These are phyloP conservation scores for Starmerella stigmatis DNA, from an alignment of 805 yeast species.

Conservation along the genomic window DNA sequence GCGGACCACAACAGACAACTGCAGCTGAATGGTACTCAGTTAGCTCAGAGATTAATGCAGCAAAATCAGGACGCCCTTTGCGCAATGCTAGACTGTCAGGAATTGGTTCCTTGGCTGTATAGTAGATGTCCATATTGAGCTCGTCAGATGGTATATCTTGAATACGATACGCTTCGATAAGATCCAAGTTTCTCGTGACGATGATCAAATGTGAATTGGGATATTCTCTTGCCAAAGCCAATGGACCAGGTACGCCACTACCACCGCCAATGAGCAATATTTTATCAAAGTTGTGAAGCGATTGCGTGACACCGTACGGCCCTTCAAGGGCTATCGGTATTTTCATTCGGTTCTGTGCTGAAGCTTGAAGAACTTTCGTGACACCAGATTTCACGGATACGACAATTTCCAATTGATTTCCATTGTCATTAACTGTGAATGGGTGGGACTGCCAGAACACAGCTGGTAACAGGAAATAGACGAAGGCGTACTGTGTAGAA, in stretches of 20 bases:
- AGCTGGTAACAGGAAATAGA: conserved; percentile 34
- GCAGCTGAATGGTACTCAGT: conserved; percentile 35
- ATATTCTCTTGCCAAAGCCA: conserved; percentile 7
- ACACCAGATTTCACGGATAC: conserved; percentile 15
- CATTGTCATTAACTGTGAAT: conserved; percentile 37
- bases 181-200: conserved; percentile 5
- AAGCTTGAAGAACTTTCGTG: background rate
- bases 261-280: conserved; percentile 14
- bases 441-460: conserved; percentile 68
- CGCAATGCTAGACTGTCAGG: background rate
- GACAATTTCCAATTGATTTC: conserved; percentile 8
- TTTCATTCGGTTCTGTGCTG: background rate
- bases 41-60: conserved; percentile 29
- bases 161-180: conserved; percentile 8
- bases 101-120: background rate
- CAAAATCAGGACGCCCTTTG: conserved; percentile 12
- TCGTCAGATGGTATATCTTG: background rate
- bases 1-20: conserved; percentile 56
- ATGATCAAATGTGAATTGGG: conserved; percentile 6
- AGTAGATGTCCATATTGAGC: conserved; percentile 5
- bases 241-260: conserved; percentile 18
- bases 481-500: conserved; percentile 17
- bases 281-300: background rate
- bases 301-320: conserved; percentile 13
- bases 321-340: conserved; percentile 14